These are phyloP conservation scores for Acarospora socialis DNA, from an alignment of 2,329 filamentous ascomycete genomes.

Conservation along the genomic window DNA sequence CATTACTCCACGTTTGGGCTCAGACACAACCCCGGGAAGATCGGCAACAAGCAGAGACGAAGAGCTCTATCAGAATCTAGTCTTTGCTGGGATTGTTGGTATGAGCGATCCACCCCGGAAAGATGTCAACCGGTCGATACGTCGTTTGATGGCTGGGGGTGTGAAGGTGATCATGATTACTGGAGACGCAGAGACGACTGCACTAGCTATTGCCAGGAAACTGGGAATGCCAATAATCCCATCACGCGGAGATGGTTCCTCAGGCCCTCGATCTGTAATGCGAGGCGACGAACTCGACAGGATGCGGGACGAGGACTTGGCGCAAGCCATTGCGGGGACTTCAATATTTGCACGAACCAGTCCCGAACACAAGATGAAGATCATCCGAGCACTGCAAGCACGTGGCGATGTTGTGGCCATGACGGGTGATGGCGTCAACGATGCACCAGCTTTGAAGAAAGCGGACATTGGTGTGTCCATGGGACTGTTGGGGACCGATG, in stretches of 20 bases:
- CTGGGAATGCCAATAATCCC: constrained; percentile 77
- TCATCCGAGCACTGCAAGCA: constrained; percentile 77
- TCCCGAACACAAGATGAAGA: constrained; percentile 96
- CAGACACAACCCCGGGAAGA: too few species aligned
- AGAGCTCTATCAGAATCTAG: constrained; percentile 66
- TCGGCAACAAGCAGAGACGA: too few species aligned
- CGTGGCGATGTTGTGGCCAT: constrained; percentile 95
- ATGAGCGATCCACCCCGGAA: constrained; percentile 95
- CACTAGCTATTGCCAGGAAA: constrained; percentile 82
- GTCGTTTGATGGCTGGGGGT: constrained; percentile 78
- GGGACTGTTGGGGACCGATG: constrained; percentile 88
- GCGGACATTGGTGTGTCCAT: constrained; percentile 97
- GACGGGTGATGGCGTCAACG: constrained; percentile 97
- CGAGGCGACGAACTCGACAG: constrained; percentile 82
- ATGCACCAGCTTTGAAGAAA: constrained; percentile 90
- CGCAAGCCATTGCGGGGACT: constrained; percentile 71
- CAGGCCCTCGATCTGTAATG: constrained; percentile 48
- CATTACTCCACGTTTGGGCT: constrained; percentile 25
- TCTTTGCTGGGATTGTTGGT: constrained; percentile 83
- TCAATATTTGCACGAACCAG: constrained; percentile 94
- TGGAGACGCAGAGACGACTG: constrained; percentile 88
- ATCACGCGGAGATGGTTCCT: constrained; percentile 37
- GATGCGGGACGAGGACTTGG: constrained; percentile 75
- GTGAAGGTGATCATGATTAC: constrained; percentile 99
- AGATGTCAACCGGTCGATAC: constrained; percentile 78